These are phyloP conservation scores for Psilocybe azurescens DNA, from an alignment of 768 basidiomycete genomes.

Conservation along the genomic window DNA sequence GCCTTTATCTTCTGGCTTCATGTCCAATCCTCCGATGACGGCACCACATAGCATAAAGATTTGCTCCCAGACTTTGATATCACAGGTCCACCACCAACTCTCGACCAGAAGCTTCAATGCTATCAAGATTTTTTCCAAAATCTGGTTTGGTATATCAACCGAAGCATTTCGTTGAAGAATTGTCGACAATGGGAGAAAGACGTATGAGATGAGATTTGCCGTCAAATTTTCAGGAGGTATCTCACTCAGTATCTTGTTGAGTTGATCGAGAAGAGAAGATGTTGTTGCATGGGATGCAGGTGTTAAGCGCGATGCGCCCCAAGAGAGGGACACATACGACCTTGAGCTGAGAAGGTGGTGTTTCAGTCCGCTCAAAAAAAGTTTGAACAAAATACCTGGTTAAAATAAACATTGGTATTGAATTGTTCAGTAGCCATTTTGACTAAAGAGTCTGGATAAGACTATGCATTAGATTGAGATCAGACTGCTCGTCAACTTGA, in stretches of 20 bases:
- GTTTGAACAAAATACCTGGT: constrained; percentile 19
- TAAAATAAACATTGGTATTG: constrained; percentile 26
- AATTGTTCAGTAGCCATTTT: constrained; percentile 10
- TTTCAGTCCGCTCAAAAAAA: background rate
- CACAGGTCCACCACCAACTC: constrained; percentile 88
- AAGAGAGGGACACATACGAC: constrained; percentile 82
- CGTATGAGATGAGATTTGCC: constrained; percentile 75
- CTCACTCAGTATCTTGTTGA: constrained; percentile 53
- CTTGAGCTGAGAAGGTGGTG: constrained; percentile 53
- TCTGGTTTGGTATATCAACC: constrained; percentile 73
- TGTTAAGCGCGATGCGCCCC: constrained; percentile 67
- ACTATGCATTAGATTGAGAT: background rate
- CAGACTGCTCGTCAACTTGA: too few species aligned
- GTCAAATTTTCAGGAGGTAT: constrained; percentile 49
- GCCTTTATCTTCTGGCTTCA: constrained; percentile 58
- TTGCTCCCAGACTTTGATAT: constrained; percentile 80
- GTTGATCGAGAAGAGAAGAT: constrained; percentile 56
- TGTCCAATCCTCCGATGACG: constrained; percentile 66
- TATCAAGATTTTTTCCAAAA: constrained; percentile 75
- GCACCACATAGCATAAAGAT: constrained; percentile 78
- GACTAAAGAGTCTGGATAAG: background rate
- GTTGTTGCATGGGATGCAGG: constrained; percentile 54
- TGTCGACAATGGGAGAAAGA: constrained; percentile 86
- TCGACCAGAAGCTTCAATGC: constrained; percentile 64
- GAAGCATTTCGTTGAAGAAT: constrained; percentile 80